Conservation (phyloP, 768 basidiomycete genomes). For the Calocybe gangraenosa region DNA sequence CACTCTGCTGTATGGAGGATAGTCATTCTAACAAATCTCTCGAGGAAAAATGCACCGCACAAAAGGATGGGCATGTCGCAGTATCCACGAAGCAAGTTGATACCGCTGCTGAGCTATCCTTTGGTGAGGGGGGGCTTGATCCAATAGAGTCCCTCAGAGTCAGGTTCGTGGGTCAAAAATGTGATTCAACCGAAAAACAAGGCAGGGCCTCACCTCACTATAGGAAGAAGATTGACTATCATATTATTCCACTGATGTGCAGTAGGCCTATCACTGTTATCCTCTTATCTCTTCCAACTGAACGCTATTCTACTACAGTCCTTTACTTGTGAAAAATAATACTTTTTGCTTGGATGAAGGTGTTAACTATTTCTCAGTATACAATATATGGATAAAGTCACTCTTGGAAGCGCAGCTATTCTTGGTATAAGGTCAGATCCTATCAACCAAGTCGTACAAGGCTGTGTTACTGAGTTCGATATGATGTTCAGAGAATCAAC, state of each 20-base stretch:
- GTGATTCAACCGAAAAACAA: too few species aligned
- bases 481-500: slow-evolving; percentile 53
- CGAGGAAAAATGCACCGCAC: slow-evolving; percentile 20
- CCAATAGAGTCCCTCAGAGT: slow-evolving; percentile 48
- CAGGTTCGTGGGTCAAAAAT: slow-evolving; percentile 29
- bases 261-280: slow-evolving; percentile 27
- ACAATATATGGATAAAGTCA: slow-evolving; percentile 80
- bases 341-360: neutral
- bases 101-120: slow-evolving; percentile 55
- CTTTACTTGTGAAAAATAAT: slow-evolving; percentile 47
- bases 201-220: too few species aligned
- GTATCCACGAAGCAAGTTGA: slow-evolving; percentile 50
- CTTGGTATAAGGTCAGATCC: slow-evolving; percentile 58
- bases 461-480: neutral
- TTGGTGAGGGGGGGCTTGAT: slow-evolving; percentile 44
- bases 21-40: slow-evolving; percentile 1
- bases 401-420: slow-evolving; percentile 62
- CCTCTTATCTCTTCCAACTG: neutral
- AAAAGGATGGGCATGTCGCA: slow-evolving; percentile 31
- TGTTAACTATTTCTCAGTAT: slow-evolving; percentile 37
- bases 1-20: too few species aligned
- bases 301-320: slow-evolving; percentile 26
- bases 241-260: slow-evolving; percentile 70
- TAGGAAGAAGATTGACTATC: slow-evolving; percentile 60
- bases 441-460: neutral